These are phyloP conservation scores for Monosporozyma solicola DNA, from an alignment of 805 yeast species.

Conservation along the genomic window DNA sequence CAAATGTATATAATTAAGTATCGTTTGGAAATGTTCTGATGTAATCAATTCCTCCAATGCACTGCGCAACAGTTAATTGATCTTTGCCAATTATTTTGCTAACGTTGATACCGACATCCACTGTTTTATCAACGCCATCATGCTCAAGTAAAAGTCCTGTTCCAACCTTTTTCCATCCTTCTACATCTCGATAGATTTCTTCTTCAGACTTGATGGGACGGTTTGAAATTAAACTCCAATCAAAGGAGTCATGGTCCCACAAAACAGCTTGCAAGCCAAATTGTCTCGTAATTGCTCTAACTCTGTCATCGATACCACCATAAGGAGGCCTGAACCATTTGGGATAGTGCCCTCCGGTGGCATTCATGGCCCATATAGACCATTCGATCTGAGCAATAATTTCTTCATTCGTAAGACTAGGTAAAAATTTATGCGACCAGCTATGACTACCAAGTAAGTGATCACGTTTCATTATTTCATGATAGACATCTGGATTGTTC, in stretches of 20 bases:
- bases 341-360: constrained; percentile 79
- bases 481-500: constrained; percentile 64
- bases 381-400: constrained; percentile 86
- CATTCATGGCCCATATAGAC: constrained; percentile 98
- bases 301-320: constrained; percentile 87
- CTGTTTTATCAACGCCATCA: constrained; percentile 62
- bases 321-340: constrained; percentile 95
- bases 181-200: constrained; percentile 49
- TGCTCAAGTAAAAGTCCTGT: constrained; percentile 79
- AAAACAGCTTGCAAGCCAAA: constrained; percentile 82
- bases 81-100: constrained; percentile 45
- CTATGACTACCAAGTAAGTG: constrained; percentile 85
- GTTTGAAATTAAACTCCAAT: constrained; percentile 65
- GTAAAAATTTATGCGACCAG: constrained; percentile 85
- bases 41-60: constrained; percentile 61
- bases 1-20: neutral
- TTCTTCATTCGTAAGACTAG: constrained; percentile 66
- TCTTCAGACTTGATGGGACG: constrained; percentile 37
- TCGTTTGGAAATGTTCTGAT: constrained; percentile 30
- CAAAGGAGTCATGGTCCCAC: constrained; percentile 89
- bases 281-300: constrained; percentile 67
- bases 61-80: constrained; percentile 72
- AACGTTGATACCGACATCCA: constrained; percentile 56
- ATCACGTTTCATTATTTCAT: constrained; percentile 46
- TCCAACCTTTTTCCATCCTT: constrained; percentile 37